Percentiles rank a stretch among this genome's conserved stretches.
Evolutionary conservation across 2,329 filamentous ascomycete species (phyloP).

Genomic region (Aspergillus luchuensis): DNA sequence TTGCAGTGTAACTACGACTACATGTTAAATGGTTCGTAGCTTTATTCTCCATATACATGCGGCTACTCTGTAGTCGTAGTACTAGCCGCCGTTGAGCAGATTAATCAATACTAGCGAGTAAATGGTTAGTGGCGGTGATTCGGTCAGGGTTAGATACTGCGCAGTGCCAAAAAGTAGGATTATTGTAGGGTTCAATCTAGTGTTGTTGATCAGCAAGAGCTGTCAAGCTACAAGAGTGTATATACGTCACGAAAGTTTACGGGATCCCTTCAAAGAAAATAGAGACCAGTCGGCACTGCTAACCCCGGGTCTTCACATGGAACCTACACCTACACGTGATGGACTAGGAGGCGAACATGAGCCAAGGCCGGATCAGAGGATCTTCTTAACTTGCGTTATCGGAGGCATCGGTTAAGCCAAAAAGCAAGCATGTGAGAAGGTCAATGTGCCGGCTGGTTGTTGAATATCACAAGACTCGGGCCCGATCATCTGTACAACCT

Average conservation of each 20-base stretch:
- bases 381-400: neutral
- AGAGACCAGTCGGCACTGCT: too few relatives aligned
- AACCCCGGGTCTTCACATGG: constrained; percentile 4
- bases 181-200: too few relatives aligned
- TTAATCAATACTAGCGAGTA: too few relatives aligned
- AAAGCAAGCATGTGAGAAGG: constrained; percentile 1
- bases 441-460: neutral
- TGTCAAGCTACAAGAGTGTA: too few relatives aligned
- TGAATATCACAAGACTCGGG: neutral
- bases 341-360: neutral
- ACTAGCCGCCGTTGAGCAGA: too few relatives aligned
- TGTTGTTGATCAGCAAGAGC: too few relatives aligned
- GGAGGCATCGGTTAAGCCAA: neutral
- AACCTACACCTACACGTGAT: neutral
- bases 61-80: neutral
- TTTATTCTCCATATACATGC: neutral
- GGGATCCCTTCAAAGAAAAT: too few relatives aligned
- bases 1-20: neutral
- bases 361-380: neutral
- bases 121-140: too few relatives aligned
- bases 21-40: neutral
- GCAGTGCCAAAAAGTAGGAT: too few relatives aligned
- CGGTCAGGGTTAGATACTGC: too few relatives aligned
- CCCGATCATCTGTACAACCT: neutral
- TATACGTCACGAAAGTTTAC: too few relatives aligned